phyloP scores from a whole-genome alignment of 768 basidiomycete species.

The Hemileccinum impolitum region DNA sequence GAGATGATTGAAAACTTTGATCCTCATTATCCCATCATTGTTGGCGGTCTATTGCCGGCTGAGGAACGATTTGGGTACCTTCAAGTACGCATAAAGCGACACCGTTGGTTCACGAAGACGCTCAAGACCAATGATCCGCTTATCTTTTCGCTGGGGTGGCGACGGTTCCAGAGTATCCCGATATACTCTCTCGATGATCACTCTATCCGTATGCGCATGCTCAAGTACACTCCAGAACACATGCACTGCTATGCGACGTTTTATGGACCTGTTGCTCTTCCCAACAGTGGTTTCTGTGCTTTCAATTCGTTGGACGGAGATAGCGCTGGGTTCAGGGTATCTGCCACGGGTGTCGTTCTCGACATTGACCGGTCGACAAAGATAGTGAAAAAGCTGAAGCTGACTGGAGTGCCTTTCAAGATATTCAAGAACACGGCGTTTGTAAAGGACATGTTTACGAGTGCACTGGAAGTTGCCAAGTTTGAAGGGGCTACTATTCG shows the following conservation, averaged over 20 bases:
- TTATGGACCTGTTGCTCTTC: slow-evolving; percentile 87
- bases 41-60: slow-evolving; percentile 85
- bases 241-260: slow-evolving; percentile 99
- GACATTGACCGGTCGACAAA: slow-evolving; percentile 89
- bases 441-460: slow-evolving; percentile 94
- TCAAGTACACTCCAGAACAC: slow-evolving; percentile 99
- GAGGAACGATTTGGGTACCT: slow-evolving; percentile 93
- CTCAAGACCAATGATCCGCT: slow-evolving; percentile 97
- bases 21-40: slow-evolving; percentile 83
- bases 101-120: slow-evolving; percentile 88
- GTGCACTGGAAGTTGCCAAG: slow-evolving; percentile 92
- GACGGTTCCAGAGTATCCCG: slow-evolving; percentile 92
- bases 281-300: slow-evolving; percentile 96
- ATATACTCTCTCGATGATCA: slow-evolving; percentile 98
- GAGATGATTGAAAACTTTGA: slow-evolving; percentile 95
- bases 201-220: slow-evolving; percentile 96
- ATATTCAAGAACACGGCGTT: slow-evolving; percentile 99
- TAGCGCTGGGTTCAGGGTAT: slow-evolving; percentile 76
- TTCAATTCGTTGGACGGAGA: slow-evolving; percentile 82
- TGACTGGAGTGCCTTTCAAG: slow-evolving; percentile 94
- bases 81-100: slow-evolving; percentile 94
- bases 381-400: slow-evolving; percentile 98
- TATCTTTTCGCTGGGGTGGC: slow-evolving; percentile 96
- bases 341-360: slow-evolving; percentile 92
- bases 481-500: slow-evolving; percentile 97